Conservation (phyloP, 768 basidiomycete genomes). For the Sporobolomyces pararoseus region DNA sequence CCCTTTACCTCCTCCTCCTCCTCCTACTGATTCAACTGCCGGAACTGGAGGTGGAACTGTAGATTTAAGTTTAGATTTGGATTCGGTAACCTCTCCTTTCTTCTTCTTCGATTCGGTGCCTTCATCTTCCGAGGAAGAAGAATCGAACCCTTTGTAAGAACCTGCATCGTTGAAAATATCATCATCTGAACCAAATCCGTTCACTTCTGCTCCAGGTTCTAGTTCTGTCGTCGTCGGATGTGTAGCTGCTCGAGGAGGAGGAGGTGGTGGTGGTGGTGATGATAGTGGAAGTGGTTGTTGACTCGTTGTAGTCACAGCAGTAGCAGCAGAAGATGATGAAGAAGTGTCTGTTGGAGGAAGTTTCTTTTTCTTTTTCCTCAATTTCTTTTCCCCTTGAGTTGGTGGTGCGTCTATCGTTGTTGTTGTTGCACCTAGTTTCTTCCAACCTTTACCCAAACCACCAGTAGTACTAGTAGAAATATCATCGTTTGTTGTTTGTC, state of each 20-base stretch:
- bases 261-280: not conserved
- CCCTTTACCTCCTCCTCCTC: not conserved
- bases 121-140: too few relatives aligned
- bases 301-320: too few relatives aligned
- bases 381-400: constrained; percentile 26
- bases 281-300: too few relatives aligned
- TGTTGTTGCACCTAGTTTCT: not conserved
- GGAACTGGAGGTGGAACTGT: not conserved
- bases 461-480: not conserved
- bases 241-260: too few relatives aligned
- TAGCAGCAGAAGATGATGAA: not conserved
- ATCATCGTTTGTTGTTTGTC: not conserved
- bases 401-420: not conserved
- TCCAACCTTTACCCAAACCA: constrained; percentile 28
- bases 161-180: constrained; percentile 40
- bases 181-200: constrained; percentile 21
- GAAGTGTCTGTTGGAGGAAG: not conserved
- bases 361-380: constrained; percentile 39
- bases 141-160: constrained; percentile 28
- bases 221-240: not conserved
- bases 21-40: not conserved
- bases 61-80: too few relatives aligned
- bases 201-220: too few relatives aligned
- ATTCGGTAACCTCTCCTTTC: too few relatives aligned
- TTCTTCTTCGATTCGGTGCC: too few relatives aligned